Evolutionary conservation across 2,329 filamentous ascomycete genomes (phyloP).

Genomic region (Dactylonectria macrodidyma): DNA sequence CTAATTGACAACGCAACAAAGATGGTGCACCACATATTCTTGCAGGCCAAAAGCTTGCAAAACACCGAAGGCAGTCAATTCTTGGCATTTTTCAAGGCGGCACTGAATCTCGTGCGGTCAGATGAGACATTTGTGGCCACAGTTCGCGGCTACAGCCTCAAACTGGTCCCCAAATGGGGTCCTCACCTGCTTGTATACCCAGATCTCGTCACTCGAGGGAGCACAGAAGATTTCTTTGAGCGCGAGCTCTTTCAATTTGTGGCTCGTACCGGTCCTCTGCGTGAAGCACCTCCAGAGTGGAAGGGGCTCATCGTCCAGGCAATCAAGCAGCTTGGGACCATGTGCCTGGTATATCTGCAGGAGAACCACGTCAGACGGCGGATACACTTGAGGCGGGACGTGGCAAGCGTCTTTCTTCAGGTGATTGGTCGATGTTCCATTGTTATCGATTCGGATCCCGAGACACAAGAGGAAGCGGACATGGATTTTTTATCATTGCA

Average conservation of each 20-base stretch:
- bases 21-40: constrained; percentile 60
- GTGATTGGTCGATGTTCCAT: constrained; percentile 59
- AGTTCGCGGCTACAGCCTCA: constrained; percentile 43
- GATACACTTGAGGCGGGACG: constrained; percentile 59
- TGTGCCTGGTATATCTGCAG: constrained; percentile 63
- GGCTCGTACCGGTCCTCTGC: constrained; percentile 40
- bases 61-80: constrained; percentile 65
- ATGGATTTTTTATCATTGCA: constrained; percentile 47
- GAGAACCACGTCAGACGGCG: constrained; percentile 62
- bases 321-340: constrained; percentile 59
- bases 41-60: constrained; percentile 61
- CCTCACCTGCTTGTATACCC: constrained; percentile 65
- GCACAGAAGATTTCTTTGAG: constrained; percentile 61
- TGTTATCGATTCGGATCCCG: constrained; percentile 56
- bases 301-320: constrained; percentile 40
- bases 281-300: constrained; percentile 50
- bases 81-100: constrained; percentile 59
- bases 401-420: constrained; percentile 59
- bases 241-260: constrained; percentile 58
- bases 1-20: constrained; percentile 52
- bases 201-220: constrained; percentile 58
- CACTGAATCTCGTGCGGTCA: constrained; percentile 48
- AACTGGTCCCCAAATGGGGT: constrained; percentile 61
- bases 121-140: constrained; percentile 42
- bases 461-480: constrained; percentile 50